Base-by-base conservation (phyloP, 2,329 filamentous ascomycete species). In the Achaetomium macrosporum region DNA sequence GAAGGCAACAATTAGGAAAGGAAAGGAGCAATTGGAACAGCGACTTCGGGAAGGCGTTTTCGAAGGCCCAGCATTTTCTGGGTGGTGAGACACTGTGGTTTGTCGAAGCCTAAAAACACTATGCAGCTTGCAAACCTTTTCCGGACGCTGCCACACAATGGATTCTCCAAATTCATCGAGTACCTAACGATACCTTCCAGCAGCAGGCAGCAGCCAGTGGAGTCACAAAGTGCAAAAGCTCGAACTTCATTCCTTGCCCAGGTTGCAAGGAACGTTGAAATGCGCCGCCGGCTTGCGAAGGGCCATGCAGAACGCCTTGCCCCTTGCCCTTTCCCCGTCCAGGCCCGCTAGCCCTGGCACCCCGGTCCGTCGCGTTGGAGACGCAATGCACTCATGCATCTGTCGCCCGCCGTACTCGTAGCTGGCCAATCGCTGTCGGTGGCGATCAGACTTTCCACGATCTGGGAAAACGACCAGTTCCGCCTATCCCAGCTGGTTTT, bases 401-500 rank as follows among this genome's bases (percentile, higher is more conserved):
- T 35, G n/a, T 54, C 49, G 53, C 46, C 62, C 51, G 51, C 57
- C 55, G 56, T 60, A 59, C 25, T 20, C 42, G 36, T 42, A 30
- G 30, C 54, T 30, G 52, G 59, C 72, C 68, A 71, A 71, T 71
- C 64, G 70, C 51, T 50, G 42, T 25, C 19, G 29, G 58, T 55
- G 61, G 61, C 66, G 63, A 68, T 69, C 67, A 66, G 65, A 68
- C 67, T 67, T 67, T 66, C 25, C 25, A 25, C 25, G 63, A 64
- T 59, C 59, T 59, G 57, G n/a, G 57, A 57, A 58, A 61, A 60
- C 57, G 59, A 48, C 57, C 59, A 57, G 55, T 58, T 51, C 57
- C 54, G 50, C 52, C 50, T 50, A 47, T 49, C 50, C 48, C 46
- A 47, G 49, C 42, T 48, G 44, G n/a, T 19, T 49, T 52, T 42